Base-by-base conservation (phyloP, 2,329 filamentous ascomycete genomes). In the Fusarium torulosum region DNA sequence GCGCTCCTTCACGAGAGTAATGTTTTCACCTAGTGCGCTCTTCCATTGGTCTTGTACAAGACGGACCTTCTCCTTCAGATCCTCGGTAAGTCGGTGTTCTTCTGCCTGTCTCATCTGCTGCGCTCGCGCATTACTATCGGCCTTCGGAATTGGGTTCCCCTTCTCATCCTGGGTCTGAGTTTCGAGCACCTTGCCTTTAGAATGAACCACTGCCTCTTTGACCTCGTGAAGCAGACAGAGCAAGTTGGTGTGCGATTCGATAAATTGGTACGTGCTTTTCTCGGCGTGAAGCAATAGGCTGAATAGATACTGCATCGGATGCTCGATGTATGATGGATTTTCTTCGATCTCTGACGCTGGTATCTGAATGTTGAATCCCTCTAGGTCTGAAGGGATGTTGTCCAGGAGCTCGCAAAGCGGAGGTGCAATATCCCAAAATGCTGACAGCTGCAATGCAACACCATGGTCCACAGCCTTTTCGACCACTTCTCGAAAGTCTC, bases 381-480 rank as follows among this genome's bases (percentile, higher is more conserved):
- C 77, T 13, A 88, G 78, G 42, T 84, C 79, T 2, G 79, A 76
- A 0, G 94, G 94, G 21, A 97, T 90, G 72, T 91, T 91, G 61
- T 97, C 92, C 13, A 97, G 85, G 45, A 98, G 83, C 17, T 89
- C 85, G 25, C 91, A 85, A 1, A 99, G 85, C 5, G 90, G 89
- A 4, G 96, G 96, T 2, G 94, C 95, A 73, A 98, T 97, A 75
- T 99, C 96, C 96, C 96, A 99, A 77, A 98, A 99, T 0, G 95
- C 94, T 11, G 91, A 94, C 4, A 97, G 86, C 79, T 98, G 96
- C 55, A 93, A 88, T 76, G 97, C 94, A 13, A 98, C 93, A 17
- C 95, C 96, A 11, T 92, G 89, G 20, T 90, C 89, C 21, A 97
- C 94, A 55, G 96, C 96, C 71, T 90, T 86, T 76, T 97, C 93